Conservation (phyloP, 176 grass and related monocot genomes). For the Chrysopogon serrulatus region DNA sequence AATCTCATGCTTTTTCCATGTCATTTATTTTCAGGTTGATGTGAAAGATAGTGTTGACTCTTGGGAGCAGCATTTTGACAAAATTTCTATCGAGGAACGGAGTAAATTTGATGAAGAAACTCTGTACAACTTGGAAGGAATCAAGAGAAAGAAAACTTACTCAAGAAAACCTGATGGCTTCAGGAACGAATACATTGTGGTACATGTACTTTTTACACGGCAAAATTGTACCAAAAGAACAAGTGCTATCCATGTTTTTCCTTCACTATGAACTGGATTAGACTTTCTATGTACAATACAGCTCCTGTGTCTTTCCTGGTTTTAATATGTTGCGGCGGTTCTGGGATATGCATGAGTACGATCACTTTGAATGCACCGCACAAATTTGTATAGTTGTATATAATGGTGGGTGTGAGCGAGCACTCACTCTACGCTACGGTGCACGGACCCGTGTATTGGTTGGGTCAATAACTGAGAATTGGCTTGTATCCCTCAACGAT, state of each 20-base stretch:
- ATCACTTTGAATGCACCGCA: not conserved
- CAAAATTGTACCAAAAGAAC: not conserved
- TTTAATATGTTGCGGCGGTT: not conserved
- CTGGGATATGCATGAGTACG: not conserved
- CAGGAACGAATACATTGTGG: conserved; percentile 40
- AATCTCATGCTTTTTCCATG: not conserved
- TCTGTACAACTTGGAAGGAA: conserved; percentile 27
- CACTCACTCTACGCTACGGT: not conserved
- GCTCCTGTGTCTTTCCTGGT: not conserved
- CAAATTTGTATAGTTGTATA: not conserved
- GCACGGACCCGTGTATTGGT: not conserved
- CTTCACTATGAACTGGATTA: not conserved
- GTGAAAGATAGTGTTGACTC: not conserved
- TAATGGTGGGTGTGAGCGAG: no score
- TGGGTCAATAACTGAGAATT: not conserved
- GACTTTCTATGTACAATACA: not conserved
- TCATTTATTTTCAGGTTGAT: not conserved
- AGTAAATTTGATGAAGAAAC: conserved; percentile 42
- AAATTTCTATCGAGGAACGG: conserved; percentile 26
- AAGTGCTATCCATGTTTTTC: not conserved
- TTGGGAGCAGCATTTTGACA: conserved; percentile 23
- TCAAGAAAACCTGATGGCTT: conserved; percentile 26
- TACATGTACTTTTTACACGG: not conserved
- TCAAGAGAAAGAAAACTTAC: conserved; percentile 29
- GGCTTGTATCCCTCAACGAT: not conserved